Percentiles rank a stretch among this genome's conserved stretches.
These are phyloP conservation scores for Pyrus betulifolia DNA, from an alignment of 306 rosid species.

Conservation along the genomic window DNA sequence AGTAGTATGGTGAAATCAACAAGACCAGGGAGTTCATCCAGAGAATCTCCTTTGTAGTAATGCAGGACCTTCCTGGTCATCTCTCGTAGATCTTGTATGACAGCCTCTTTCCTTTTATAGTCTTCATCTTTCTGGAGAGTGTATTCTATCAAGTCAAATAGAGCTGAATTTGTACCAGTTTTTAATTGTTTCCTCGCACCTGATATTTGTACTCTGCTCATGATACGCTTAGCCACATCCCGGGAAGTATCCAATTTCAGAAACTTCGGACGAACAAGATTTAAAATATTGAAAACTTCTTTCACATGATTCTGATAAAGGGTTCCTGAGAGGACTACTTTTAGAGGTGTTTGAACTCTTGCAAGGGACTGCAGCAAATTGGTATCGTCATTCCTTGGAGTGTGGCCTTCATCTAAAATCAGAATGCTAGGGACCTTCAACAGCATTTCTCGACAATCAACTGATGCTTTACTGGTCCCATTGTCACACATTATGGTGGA, in stretches of 20 bases:
- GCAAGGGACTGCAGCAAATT: constrained; percentile 70
- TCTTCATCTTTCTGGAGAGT: constrained; percentile 73
- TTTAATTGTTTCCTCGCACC: constrained; percentile 35
- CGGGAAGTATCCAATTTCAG: constrained; percentile 44
- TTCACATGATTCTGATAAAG: constrained; percentile 80
- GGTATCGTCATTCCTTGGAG: constrained; percentile 77
- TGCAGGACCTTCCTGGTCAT: constrained; percentile 80
- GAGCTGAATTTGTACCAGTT: constrained; percentile 27
- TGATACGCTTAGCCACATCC: constrained; percentile 56
- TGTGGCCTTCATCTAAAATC: constrained; percentile 87
- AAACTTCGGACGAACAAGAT: constrained; percentile 83
- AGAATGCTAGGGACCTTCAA: constrained; percentile 61
- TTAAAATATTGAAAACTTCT: constrained; percentile 59
- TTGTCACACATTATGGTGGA: constrained; percentile 59
- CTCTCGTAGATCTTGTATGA: constrained; percentile 81
- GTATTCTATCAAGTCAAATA: constrained; percentile 60
- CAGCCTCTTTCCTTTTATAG: constrained; percentile 57
- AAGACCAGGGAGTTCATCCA: constrained; percentile 90
- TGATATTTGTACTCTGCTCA: constrained; percentile 48
- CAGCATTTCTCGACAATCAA: constrained; percentile 55
- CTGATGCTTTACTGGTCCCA: constrained; percentile 21
- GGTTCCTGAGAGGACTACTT: constrained; percentile 83
- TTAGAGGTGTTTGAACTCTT: constrained; percentile 64
- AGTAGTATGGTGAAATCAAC: constrained; percentile 66
- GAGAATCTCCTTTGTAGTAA: constrained; percentile 82